A percentile compares a stretch with the other conserved stretches of the same genome.
Evolutionary conservation across 2,329 filamentous ascomycete genomes (phyloP).

Genomic region (Fusarium avenaceum): DNA sequence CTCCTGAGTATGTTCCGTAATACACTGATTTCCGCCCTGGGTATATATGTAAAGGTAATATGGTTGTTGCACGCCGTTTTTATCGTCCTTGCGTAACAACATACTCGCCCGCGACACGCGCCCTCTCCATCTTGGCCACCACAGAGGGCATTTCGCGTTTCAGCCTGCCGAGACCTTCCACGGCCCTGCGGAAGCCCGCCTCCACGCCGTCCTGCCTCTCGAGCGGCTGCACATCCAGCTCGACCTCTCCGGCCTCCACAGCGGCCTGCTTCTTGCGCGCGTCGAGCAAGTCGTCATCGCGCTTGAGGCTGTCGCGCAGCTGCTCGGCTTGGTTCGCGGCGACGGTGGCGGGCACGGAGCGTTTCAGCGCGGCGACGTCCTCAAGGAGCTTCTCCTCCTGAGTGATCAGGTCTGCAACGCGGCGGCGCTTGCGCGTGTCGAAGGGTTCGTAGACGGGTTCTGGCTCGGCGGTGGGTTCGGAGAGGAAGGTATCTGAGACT

Average conservation of each 20-base stretch:
- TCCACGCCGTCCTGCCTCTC: slow-evolving; percentile 63
- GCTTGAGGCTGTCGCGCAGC: slow-evolving; percentile 56
- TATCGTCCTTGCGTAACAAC: slow-evolving; percentile 58
- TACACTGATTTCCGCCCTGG: slow-evolving; percentile 23
- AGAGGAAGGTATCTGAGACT: slow-evolving; percentile 57
- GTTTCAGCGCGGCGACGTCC: slow-evolving; percentile 72
- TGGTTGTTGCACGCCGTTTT: slow-evolving; percentile 18
- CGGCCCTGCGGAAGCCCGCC: slow-evolving; percentile 60
- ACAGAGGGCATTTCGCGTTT: slow-evolving; percentile 73
- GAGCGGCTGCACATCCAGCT: slow-evolving; percentile 53
- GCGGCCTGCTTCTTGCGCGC: slow-evolving; percentile 40
- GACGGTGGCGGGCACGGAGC: slow-evolving; percentile 62
- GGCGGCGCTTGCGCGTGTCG: slow-evolving; percentile 69
- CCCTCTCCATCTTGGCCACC: slow-evolving; percentile 75
- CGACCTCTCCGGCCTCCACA: slow-evolving; percentile 38
- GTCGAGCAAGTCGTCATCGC: slow-evolving; percentile 63
- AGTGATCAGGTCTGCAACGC: slow-evolving; percentile 70
- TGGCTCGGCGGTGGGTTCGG: slow-evolving; percentile 39
- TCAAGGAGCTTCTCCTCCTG: slow-evolving; percentile 75
- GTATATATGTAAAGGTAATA: slow-evolving; percentile 34
- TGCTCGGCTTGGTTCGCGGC: slow-evolving; percentile 60
- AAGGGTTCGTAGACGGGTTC: slow-evolving; percentile 68
- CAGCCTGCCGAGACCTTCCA: slow-evolving; percentile 65
- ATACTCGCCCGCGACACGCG: slow-evolving; percentile 70
- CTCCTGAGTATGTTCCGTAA: slow-evolving; percentile 21